Evolutionary conservation across 805 yeast genomes (phyloP).

Genomic region (Candida tallmaniae): DNA sequence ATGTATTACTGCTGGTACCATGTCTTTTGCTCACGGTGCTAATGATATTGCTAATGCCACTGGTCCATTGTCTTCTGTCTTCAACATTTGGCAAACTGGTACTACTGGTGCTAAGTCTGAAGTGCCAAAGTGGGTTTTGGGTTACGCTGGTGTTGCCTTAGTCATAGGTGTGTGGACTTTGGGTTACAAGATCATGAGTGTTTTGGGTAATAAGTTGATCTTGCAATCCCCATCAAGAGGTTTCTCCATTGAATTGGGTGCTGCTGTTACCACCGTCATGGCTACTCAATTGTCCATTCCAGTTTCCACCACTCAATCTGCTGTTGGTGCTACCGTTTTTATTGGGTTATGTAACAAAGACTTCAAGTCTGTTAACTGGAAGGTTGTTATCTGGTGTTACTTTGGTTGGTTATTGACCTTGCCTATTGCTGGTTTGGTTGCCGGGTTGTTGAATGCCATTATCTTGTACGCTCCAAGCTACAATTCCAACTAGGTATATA

Average conservation of each 20-base stretch:
- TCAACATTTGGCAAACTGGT: slow-evolving; percentile 55
- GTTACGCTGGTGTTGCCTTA: slow-evolving; percentile 62
- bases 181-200: slow-evolving; percentile 67
- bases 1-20: slow-evolving; percentile 69
- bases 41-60: slow-evolving; percentile 77
- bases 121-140: slow-evolving; percentile 69
- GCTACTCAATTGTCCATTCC: slow-evolving; percentile 72
- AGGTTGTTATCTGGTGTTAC: slow-evolving; percentile 69
- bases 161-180: slow-evolving; percentile 67
- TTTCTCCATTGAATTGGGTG: slow-evolving; percentile 70
- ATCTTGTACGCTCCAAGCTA: slow-evolving; percentile 58
- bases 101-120: slow-evolving; percentile 42
- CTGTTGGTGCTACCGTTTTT: slow-evolving; percentile 73
- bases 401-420: slow-evolving; percentile 69
- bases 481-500: slow-evolving; percentile 12
- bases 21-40: slow-evolving; percentile 82
- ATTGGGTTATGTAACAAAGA: slow-evolving; percentile 72
- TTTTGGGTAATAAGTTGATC: slow-evolving; percentile 69
- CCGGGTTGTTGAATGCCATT: slow-evolving; percentile 62
- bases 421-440: slow-evolving; percentile 68
- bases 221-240: slow-evolving; percentile 78
- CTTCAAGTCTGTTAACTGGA: slow-evolving; percentile 65
- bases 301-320: slow-evolving; percentile 73
- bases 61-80: slow-evolving; percentile 68
- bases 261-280: slow-evolving; percentile 70